A percentile compares a stretch with the other conserved stretches of the same genome.
phyloP scores from a whole-genome alignment of 176 grass and related monocot species.

The Cymbopogon citratus region DNA sequence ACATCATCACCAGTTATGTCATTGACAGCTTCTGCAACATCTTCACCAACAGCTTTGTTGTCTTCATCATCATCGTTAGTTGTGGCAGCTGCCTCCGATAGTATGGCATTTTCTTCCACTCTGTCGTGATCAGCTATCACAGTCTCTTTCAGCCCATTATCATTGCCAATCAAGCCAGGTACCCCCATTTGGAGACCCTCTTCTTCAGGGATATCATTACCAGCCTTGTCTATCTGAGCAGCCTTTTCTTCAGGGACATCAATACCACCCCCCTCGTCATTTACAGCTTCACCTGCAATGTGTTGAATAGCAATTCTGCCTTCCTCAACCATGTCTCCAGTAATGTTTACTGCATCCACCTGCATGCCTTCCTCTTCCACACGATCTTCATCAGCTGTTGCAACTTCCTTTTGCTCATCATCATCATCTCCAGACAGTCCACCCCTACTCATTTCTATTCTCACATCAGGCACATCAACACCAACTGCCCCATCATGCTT shows the following conservation, averaged over 20 bases:
- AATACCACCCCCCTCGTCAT: conserved; percentile 12
- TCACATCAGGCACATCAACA: conserved; percentile 12
- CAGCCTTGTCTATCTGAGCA: not conserved
- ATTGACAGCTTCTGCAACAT: conserved; percentile 25
- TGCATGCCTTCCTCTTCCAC: not conserved
- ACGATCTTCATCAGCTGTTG: not conserved
- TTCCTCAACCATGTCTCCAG: conserved; percentile 29
- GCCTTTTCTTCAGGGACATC: conserved; percentile 8
- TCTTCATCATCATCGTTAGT: conserved; percentile 37
- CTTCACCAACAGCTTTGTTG: conserved; percentile 27
- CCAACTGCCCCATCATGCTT: not conserved
- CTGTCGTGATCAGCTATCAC: not conserved
- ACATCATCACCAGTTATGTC: conserved; percentile 30
- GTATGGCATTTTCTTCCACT: conserved; percentile 6
- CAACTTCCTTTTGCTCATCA: conserved; percentile 23
- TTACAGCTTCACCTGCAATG: conserved; percentile 22
- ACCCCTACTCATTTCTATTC: conserved; percentile 28
- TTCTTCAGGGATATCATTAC: conserved; percentile 35
- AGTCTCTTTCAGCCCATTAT: conserved; percentile 19
- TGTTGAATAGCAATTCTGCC: conserved; percentile 20
- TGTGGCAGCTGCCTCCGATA: not conserved
- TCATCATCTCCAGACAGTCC: not conserved
- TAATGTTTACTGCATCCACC: not conserved
- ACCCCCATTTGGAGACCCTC: conserved; percentile 30
- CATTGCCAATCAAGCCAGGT: not conserved